Conservation (phyloP, 2,329 filamentous ascomycete genomes). For the Microdochium nivale region DNA sequence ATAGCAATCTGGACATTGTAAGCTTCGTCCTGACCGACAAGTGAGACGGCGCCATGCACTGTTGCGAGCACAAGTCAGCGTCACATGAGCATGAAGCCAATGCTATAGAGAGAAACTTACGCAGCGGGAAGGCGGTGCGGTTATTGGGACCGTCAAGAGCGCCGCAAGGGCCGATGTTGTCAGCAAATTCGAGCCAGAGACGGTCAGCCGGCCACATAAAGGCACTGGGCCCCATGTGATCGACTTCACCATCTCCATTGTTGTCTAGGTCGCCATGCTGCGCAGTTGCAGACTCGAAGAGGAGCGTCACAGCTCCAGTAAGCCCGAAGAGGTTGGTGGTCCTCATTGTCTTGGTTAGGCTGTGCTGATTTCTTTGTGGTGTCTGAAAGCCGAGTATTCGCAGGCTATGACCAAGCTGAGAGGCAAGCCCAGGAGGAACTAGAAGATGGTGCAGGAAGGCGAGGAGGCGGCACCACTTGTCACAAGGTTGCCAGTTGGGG, state of each 20-base stretch:
- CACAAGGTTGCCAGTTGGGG: too few species aligned
- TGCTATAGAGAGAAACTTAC: conserved; percentile 21
- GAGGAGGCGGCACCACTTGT: too few species aligned
- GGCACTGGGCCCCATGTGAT: conserved; percentile 27
- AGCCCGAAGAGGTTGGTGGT: not conserved
- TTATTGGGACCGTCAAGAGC: conserved; percentile 36
- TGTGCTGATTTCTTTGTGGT: too few species aligned
- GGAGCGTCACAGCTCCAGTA: not conserved
- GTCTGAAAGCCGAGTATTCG: too few species aligned
- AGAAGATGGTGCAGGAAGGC: too few species aligned
- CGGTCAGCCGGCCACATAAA: conserved; percentile 54
- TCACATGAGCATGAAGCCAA: too few species aligned
- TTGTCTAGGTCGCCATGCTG: not conserved
- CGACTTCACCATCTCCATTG: conserved; percentile 30
- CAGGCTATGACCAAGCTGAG: too few species aligned
- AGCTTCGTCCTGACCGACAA: conserved; percentile 49
- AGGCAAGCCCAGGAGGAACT: too few species aligned
- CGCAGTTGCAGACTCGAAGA: not conserved
- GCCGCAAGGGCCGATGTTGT: conserved; percentile 51
- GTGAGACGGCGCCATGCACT: conserved; percentile 45
- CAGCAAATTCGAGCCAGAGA: conserved; percentile 41
- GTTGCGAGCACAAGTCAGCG: not conserved
- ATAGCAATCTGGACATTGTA: conserved; percentile 45
- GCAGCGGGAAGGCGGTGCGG: conserved; percentile 47
- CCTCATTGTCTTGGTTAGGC: not conserved